Evolutionary conservation across 495 filamentous ascomycete genomes (phyloP), one percentile per base, ranked within the genome.

Genomic region (Tuber magnatum): DNA sequence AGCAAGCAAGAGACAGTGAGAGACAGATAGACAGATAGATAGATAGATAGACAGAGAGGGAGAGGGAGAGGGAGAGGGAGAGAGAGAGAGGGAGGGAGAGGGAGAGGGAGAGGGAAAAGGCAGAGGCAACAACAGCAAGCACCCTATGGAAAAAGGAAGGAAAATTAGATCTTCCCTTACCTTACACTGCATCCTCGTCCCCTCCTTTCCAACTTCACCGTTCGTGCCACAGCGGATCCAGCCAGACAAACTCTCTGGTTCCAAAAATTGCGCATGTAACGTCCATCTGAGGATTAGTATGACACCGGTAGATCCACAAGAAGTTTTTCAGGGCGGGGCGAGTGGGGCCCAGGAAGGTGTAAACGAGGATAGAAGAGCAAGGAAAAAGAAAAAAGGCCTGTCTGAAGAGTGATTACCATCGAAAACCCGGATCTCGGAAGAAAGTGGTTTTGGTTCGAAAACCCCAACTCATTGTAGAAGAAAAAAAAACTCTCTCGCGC

Each of bases 371-470:
- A 14, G 22, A 24, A 48, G 24, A n/a, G 20, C 8, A 24, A 24
- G 22, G 0, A 48, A 10, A 56, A 20, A 46, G 14, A 5, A 24
- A 61, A 28, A 39, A 72, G 22, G 51, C 28, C 35, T 39, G 43
- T 44, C 28, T 48, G 28, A 73, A 48, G 18, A 73, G 71, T 73
- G 44, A 73, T 70, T 73, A 7, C 46, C 46, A 65, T 70, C 28
- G 39, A 73, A 73, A 73, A 69, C 71, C 71, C 44, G 71, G 71
- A 73, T 73, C 71, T 69, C 46, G 28, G 46, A 68, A 16, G 18
- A 61, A 24, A 39, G n/a, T 46, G n/a, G 71, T 71, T 73, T 72
- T 74, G 70, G 61, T 70, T 75, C 69, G 28, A 71, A 70, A 41
- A 39, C 16, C 61, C 72, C 74, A 70, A 48, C 38, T 56, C 12